Evolutionary conservation across 73 alveolate genomes (phyloP).

Genomic region (Paramecium pentaurelia): DNA sequence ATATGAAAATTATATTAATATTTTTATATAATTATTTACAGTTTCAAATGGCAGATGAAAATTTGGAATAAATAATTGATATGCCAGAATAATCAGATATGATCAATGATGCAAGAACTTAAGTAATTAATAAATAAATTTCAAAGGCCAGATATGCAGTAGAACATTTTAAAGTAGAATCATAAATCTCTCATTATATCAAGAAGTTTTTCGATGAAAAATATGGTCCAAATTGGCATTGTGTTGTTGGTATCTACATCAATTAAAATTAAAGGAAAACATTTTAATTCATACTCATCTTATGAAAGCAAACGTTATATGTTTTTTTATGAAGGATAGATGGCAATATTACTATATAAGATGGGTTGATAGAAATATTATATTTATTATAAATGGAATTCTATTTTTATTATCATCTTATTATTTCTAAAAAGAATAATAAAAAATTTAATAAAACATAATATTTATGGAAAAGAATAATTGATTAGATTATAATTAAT

Average conservation of each 20-base stretch:
- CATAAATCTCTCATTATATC: slow-evolving; percentile 84
- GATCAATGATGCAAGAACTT: slow-evolving; percentile 52
- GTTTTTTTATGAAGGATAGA: slow-evolving; percentile 95
- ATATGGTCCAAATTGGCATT: slow-evolving; percentile 91
- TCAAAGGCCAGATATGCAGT: slow-evolving; percentile 69
- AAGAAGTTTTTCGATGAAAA: slow-evolving; percentile 93
- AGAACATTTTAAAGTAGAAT: slow-evolving; percentile 84
- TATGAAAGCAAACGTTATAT: slow-evolving; percentile 93
- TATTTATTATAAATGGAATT: not conserved
- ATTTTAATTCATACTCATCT: slow-evolving; percentile 94
- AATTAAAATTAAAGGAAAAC: slow-evolving; percentile 73
- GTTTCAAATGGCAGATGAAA: slow-evolving; percentile 52
- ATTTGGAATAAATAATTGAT: slow-evolving; percentile 28
- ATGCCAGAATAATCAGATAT: slow-evolving; percentile 64
- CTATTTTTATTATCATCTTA: not conserved
- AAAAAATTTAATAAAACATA: too few species aligned
- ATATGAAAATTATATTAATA: too few species aligned
- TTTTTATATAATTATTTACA: not conserved
- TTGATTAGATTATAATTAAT: too few species aligned
- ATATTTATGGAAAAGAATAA: too few species aligned
- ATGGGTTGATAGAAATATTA: slow-evolving; percentile 42
- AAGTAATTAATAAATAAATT: not conserved
- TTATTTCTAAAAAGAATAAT: too few species aligned
- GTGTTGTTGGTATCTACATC: slow-evolving; percentile 53
- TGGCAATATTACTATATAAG: slow-evolving; percentile 92